phyloP scores from a whole-genome alignment of 1,284 basidiomycete genomes.

The Singerocomus inundabilis region DNA sequence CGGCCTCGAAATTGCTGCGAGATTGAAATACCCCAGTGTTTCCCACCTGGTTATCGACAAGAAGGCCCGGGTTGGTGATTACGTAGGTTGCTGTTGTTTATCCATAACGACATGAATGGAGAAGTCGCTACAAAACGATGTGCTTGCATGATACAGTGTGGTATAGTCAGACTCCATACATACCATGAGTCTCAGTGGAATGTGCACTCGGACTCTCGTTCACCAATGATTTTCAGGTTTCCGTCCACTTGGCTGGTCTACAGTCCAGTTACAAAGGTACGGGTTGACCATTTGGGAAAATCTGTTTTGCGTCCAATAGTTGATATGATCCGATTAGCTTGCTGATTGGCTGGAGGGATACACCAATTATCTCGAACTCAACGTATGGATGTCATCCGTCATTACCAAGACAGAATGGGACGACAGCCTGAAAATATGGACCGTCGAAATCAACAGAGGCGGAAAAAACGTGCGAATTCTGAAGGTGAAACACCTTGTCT shows the following conservation, averaged over 20 bases:
- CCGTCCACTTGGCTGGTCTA: slow-evolving; percentile 42
- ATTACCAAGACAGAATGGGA: slow-evolving; percentile 40
- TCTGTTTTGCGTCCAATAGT: background rate
- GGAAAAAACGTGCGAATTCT: slow-evolving; percentile 31
- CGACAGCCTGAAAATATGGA: slow-evolving; percentile 36
- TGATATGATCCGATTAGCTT: slow-evolving; percentile 33
- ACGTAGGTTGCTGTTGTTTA: slow-evolving; percentile 9
- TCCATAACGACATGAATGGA: slow-evolving; percentile 23
- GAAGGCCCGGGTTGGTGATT: slow-evolving; percentile 36
- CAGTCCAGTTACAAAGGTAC: slow-evolving; percentile 35
- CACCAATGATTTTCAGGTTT: slow-evolving; percentile 24
- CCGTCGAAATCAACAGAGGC: slow-evolving; percentile 32
- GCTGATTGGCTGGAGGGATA: slow-evolving; percentile 64
- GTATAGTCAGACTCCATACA: slow-evolving; percentile 30
- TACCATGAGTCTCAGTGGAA: slow-evolving; percentile 19
- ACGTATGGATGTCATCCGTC: slow-evolving; percentile 52
- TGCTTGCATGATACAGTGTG: slow-evolving; percentile 30
- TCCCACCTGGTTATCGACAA: slow-evolving; percentile 37
- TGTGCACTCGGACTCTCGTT: background rate
- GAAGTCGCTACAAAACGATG: slow-evolving; percentile 34
- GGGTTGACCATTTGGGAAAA: background rate
- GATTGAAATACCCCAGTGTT: slow-evolving; percentile 40
- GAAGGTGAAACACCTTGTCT: slow-evolving; percentile 38
- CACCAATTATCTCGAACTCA: slow-evolving; percentile 52
- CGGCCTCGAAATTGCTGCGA: slow-evolving; percentile 38